Evolutionary conservation across 176 grass and related monocot genomes (phyloP).

Genomic region (Oryza meyeriana): DNA sequence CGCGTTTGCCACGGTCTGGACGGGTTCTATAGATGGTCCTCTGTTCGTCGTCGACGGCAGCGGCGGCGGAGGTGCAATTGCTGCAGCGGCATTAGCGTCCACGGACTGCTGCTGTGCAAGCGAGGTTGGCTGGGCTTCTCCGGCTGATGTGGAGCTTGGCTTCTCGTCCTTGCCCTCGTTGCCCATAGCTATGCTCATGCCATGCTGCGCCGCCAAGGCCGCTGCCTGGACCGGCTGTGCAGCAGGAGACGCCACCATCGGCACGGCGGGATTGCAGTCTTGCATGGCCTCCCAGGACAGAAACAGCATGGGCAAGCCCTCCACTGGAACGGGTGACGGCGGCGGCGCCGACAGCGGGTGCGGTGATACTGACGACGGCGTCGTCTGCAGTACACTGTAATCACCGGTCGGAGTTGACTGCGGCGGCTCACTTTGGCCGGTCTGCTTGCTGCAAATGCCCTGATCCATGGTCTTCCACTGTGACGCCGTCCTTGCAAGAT

Average conservation of each 20-base stretch:
- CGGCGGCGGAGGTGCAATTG: not conserved
- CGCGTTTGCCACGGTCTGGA: not conserved
- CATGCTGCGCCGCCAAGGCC: too few species aligned
- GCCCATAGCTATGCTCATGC: too few species aligned
- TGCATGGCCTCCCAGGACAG: conserved; percentile 1
- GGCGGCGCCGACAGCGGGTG: conserved; percentile 32
- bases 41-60: not conserved
- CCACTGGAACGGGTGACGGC: conserved; percentile 26
- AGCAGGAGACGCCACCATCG: not conserved
- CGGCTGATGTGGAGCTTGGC: not conserved
- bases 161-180: not conserved
- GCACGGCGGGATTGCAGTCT: not conserved
- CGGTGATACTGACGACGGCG: not conserved
- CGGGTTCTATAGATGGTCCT: not conserved
- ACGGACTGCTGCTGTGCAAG: not conserved
- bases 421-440: not conserved
- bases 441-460: not conserved
- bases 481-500: not conserved
- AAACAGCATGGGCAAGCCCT: conserved; percentile 30
- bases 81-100: not conserved
- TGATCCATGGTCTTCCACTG: not conserved
- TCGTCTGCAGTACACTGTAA: not conserved
- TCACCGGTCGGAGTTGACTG: not conserved
- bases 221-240: not conserved
- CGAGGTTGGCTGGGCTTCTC: not conserved